Evolutionary conservation across 495 filamentous ascomycete species (phyloP).

Genomic region (Patellaria atrata): DNA sequence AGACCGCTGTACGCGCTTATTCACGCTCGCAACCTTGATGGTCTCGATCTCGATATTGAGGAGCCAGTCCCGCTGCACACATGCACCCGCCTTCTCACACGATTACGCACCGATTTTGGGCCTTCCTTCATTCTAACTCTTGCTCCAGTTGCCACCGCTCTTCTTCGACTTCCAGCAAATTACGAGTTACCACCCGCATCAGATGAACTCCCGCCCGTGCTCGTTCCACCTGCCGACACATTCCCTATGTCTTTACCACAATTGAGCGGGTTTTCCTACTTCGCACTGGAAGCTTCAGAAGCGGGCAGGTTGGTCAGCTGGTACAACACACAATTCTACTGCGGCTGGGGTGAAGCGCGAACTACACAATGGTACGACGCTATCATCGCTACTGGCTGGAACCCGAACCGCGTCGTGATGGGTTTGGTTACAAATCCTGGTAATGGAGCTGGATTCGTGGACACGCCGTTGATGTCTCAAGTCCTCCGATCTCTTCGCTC

Average conservation of each 20-base stretch:
- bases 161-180: slow-evolving; percentile 19
- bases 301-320: slow-evolving; percentile 25
- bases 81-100: slow-evolving; percentile 25
- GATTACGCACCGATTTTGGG: slow-evolving; percentile 30
- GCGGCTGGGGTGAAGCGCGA: slow-evolving; percentile 28
- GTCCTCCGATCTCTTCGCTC: slow-evolving; percentile 6
- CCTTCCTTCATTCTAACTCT: slow-evolving; percentile 32
- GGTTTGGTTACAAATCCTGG: slow-evolving; percentile 28
- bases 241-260: slow-evolving; percentile 19
- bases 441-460: slow-evolving; percentile 27
- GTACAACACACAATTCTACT: slow-evolving; percentile 35
- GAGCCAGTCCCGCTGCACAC: slow-evolving; percentile 24
- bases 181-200: no score
- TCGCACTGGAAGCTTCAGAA: slow-evolving; percentile 22
- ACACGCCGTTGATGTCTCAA: slow-evolving; percentile 9
- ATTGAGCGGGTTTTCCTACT: slow-evolving; percentile 31
- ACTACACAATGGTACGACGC: slow-evolving; percentile 25
- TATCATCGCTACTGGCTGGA: slow-evolving; percentile 29
- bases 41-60: slow-evolving; percentile 33
- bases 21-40: slow-evolving; percentile 24
- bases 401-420: slow-evolving; percentile 26
- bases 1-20: slow-evolving; percentile 25
- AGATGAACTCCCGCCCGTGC: slow-evolving; percentile 5
- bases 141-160: slow-evolving; percentile 31
- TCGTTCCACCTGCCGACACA: slow-evolving; percentile 6